Conservation (phyloP, 75 land plant species). For the Ceratopteris richardii region DNA sequence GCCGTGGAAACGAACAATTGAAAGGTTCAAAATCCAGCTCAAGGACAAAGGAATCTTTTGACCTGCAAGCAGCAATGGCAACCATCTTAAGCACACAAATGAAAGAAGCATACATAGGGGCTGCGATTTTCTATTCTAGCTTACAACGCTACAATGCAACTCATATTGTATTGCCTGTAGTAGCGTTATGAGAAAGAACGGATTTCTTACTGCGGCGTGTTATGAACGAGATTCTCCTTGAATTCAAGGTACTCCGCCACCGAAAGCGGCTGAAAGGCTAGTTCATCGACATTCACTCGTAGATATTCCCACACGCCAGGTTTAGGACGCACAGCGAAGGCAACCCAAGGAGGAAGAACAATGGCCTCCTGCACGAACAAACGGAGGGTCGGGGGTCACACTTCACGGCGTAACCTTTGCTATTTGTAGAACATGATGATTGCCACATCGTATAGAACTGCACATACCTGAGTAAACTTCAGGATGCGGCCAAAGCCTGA, state of each 20-base stretch:
- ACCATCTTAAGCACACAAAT: too few species aligned
- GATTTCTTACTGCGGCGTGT: background rate
- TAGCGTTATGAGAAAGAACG: background rate
- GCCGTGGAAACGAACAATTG: constrained; percentile 42
- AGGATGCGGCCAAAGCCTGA: constrained; percentile 41
- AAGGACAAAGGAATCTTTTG: constrained; percentile 36
- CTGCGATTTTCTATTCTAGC: background rate
- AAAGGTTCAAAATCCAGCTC: constrained; percentile 70
- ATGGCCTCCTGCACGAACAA: constrained; percentile 47
- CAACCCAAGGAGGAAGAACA: constrained; percentile 50
- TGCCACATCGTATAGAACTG: background rate
- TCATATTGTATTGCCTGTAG: background rate
- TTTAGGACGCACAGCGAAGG: constrained; percentile 46
- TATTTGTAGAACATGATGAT: background rate
- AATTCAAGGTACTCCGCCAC: constrained; percentile 48
- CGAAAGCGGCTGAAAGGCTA: constrained; percentile 38
- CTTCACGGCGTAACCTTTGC: background rate
- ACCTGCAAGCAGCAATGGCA: constrained; percentile 16
- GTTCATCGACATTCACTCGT: constrained; percentile 56
- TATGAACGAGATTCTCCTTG: constrained; percentile 45
- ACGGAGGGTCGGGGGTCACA: background rate
- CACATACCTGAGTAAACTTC: constrained; percentile 39
- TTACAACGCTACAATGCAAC: background rate
- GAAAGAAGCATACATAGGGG: background rate
- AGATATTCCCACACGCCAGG: constrained; percentile 68